Base-by-base conservation (phyloP, 2,329 filamentous ascomycete genomes). In the Alternaria incomplexa region DNA sequence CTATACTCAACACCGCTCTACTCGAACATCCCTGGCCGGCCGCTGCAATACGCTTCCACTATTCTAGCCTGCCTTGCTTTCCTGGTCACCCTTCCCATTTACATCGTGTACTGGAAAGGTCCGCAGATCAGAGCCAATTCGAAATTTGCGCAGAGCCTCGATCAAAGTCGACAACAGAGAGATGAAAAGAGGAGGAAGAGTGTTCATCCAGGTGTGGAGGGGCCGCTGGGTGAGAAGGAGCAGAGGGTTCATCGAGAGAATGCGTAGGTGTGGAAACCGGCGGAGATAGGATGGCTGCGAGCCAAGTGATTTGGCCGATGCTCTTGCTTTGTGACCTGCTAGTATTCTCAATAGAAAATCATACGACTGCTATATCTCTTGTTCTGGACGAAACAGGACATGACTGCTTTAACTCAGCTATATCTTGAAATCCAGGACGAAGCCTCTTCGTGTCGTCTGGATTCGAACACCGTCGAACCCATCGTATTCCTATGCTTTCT, bases 1-100 rank as follows among this genome's bases (percentile, higher is more conserved):
- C 83, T 92, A 53, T 90, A 89, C 13, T 88, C 90, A 0, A 86
- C 86, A 0, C 90, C 90, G 0, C 68, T 75, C 40, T 76, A 77
- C 61, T 67, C 67, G 6, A 77, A 77, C 23, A 74, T 78, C 9
- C 70, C 74, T 9, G 71, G 71, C 5, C 67, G 81, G 6, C 83
- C 84, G 52, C 80, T 89, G 3, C 82, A 86, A 57, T 84, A 82
- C 64, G 86, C 87, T 0, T 85, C 84, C 26, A 85, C 85, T 0
- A 81, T 88, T 7, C 82, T 89, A 0, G 85, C 82, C 0, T 82
- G 77, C 30, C 69, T 89, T 28, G 81, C 84, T 2, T 68, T 85
- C 3, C 48, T 86, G 4, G 81, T 88, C 6, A 81, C 83, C 0
- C 77, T 84, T 5, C 84, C 86, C 0, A 85, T 88, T 4, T 87